Evolutionary conservation across 129 eudicot genomes (phyloP), one percentile per base, ranked within the genome.

Genomic region (Mikania micrantha): DNA sequence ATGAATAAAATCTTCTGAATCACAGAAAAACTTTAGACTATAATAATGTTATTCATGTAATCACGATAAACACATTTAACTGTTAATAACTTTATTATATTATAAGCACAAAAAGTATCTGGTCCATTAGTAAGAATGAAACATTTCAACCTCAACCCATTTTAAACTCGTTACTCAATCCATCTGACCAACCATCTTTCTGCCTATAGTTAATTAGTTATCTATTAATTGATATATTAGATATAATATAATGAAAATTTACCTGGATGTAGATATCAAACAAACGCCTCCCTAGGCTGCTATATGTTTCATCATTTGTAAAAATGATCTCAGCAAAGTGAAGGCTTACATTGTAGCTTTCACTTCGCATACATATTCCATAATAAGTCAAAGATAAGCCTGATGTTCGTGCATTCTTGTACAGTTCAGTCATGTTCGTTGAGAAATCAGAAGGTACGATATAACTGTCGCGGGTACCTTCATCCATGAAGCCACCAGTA

Each of bases 211-310:
- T n/a, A n/a, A n/a, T n/a, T n/a, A n/a, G n/a, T n/a, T n/a, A n/a
- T n/a, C 24, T 52, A 22, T 52, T 21, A 52, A 28, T n/a, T n/a
- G n/a, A n/a, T 28, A 13, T 15, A 29, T 20, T 42, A 24, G 31
- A 42, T 38, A 38, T n/a, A 67, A 27, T 21, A 27, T 12, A 19
- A 45, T 28, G 57, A 66, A 60, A 12, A 65, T 10, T 16, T 47
- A 88, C 97, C 96, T 88, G 98, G 64, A 92, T 80, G 53, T 82
- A 80, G 67, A 92, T 76, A 79, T 92, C 91, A 84, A 92, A 92
- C 36, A 88, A 8, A 56, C 98, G 91, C 70, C 91, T 85, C 24
- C 98, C 98, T 21, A 85, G 81, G 76, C 98, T 85, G 60, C 63
- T 39, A 65, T 54, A 92, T 40, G 81, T 77, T 27, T 38, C 61